Base-by-base conservation (phyloP, 257 asterid genomes). In the Eucommia ulmoides region DNA sequence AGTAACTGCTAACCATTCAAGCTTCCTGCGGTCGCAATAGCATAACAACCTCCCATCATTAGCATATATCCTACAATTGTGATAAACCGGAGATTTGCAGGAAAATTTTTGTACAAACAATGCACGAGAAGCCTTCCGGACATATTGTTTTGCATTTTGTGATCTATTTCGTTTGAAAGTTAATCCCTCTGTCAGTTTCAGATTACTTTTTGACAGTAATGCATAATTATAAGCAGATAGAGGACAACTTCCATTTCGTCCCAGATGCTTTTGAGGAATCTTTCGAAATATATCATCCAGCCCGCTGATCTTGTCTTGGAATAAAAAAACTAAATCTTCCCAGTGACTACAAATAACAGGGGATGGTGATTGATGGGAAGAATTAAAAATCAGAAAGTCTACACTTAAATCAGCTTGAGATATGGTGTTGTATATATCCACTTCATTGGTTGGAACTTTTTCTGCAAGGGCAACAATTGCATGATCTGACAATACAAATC, bases 31-130 rank as follows among this genome's bases (percentile, higher is more conserved):
- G 64, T 89, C 96, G 65, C 98, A 89, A 61, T 85, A 83, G 65
- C 98, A 85, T 57, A 88, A 64, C 52, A 88, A 66, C 29, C 98
- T 72, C 1, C 96, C 98, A 60, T 89, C 96, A 73, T 80, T 79
- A 65, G 98, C 96, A 22, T 67, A 89, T 62, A 89, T 89, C 72
- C 82, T 85, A 77, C 93, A 89, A 72, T 88, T 88, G 77, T 88
- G 95, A 71, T 89, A 89, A 58, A 89, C 98, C 17, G 91, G 94
- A 59, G 98, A 61, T 73, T 89, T 89, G 81, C 98, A 89, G 33
- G 98, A 89, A 61, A 89, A 85, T 45, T 85, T 89, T 63, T 82
- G 78, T 62, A 89, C 98, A 61, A 89, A 89, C 14, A 73, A 73
- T 57, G 80, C 78, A 15, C 97, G 74, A 23, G 97, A 82, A 56